Base-by-base conservation (phyloP, 2,329 filamentous ascomycete species). In the Aspergillus sp. region DNA sequence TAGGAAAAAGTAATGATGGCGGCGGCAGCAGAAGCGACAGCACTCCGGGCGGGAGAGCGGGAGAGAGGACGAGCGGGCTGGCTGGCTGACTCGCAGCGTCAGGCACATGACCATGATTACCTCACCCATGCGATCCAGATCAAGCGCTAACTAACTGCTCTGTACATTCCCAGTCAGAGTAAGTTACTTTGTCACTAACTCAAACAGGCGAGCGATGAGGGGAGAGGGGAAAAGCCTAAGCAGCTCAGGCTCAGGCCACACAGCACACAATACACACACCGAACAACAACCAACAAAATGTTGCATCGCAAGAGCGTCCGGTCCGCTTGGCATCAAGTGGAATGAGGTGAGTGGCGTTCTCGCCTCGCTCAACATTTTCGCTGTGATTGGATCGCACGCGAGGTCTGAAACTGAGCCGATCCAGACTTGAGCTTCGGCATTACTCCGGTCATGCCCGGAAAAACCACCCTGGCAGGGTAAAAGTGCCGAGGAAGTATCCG, bases 371-470 rank as follows among this genome's bases (percentile, higher is more conserved):
- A 12, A 30, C 13, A 12, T 13, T 17, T 7, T 13, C 23, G 32
- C 7, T 48, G 7, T 59, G n/a, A 59, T 59, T 59, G 57, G 57
- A 32, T 55, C 6, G 47, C 47, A 30, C 19, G 17, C 28, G 49
- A 10, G 48, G 30, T 59, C 54, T 47, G 51, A 60, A 52, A 60
- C 61, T 68, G 53, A 47, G 53, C 53, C 53, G 53, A 55, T 55
- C 36, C 53, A 60, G 49, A 62, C 50, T 56, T 58, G 43, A 38
- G 12, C n/a, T 47, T 58, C 43, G 68, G 66, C 65, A 70, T 73
- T 69, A 65, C 60, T 60, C 53, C 59, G 53, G 51, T 43, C 48
- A 39, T 60, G 62, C 41, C 65, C 70, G 70, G 70, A 72, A 73
- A 63, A 62, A 62, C 53, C 43, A 53, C 58, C 56, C 68, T 69